Conservation (phyloP, 108 stramenopile species). For the Fragilaria radians region DNA sequence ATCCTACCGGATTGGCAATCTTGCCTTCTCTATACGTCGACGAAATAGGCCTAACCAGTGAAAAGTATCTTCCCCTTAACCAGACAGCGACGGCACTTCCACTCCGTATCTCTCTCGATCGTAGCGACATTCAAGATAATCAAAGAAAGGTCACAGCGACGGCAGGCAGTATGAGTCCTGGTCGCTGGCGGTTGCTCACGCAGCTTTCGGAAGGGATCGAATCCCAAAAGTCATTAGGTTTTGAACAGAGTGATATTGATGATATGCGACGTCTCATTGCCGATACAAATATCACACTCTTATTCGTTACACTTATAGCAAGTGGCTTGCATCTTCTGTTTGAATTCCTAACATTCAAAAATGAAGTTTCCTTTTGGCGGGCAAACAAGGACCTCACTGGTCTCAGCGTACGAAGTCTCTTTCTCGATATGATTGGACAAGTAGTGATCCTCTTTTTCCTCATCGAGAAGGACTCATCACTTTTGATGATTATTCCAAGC, state of each 20-base stretch:
- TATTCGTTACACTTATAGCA: slow-evolving; percentile 85
- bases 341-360: slow-evolving; percentile 92
- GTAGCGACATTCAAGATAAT: slow-evolving; percentile 44
- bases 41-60: slow-evolving; percentile 90
- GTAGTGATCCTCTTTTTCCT: slow-evolving; percentile 83
- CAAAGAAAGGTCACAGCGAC: slow-evolving; percentile 26
- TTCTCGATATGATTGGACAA: slow-evolving; percentile 87
- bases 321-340: slow-evolving; percentile 88
- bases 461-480: slow-evolving; percentile 78
- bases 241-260: slow-evolving; percentile 91
- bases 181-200: slow-evolving; percentile 68
- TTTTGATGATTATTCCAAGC: slow-evolving; percentile 85
- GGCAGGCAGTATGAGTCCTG: slow-evolving; percentile 69
- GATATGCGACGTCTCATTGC: slow-evolving; percentile 68
- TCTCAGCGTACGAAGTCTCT: slow-evolving; percentile 71
- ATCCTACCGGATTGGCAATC: slow-evolving; percentile 62
- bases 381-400: slow-evolving; percentile 86
- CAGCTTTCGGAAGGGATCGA: slow-evolving; percentile 75
- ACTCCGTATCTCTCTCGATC: slow-evolving; percentile 76
- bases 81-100: slow-evolving; percentile 80
- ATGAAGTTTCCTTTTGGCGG: slow-evolving; percentile 90
- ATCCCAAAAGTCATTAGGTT: slow-evolving; percentile 81
- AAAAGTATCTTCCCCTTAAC: slow-evolving; percentile 92
- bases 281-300: slow-evolving; percentile 80
- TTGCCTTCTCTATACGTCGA: slow-evolving; percentile 83